Conservation (phyloP, 495 filamentous ascomycete species). For the Penicillium canescens region DNA sequence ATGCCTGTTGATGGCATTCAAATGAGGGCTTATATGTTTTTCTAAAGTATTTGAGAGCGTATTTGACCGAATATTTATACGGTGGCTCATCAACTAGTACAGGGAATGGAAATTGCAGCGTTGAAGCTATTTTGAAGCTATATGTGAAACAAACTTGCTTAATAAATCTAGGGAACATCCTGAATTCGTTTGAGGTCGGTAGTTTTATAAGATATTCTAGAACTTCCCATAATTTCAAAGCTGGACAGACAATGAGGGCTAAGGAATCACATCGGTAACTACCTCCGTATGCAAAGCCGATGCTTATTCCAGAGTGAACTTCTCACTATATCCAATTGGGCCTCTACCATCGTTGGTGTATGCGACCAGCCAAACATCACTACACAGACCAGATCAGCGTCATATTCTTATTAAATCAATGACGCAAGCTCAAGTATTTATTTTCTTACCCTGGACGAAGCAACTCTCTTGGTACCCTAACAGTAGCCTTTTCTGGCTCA, state of each 20-base stretch:
- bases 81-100: too few species aligned
- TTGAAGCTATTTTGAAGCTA: too few species aligned
- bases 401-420: background rate
- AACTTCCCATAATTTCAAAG: background rate
- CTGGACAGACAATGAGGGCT: background rate
- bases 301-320: conserved; percentile 1
- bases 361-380: conserved; percentile 2
- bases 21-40: too few species aligned
- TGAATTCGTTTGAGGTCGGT: too few species aligned
- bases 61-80: too few species aligned
- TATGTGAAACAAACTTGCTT: too few species aligned
- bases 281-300: background rate
- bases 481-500: conserved; percentile 2
- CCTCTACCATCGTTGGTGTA: background rate
- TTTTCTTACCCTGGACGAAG: background rate
- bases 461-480: background rate
- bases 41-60: too few species aligned
- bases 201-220: too few species aligned
- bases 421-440: background rate
- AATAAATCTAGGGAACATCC: too few species aligned
- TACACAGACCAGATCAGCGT: background rate
- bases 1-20: too few species aligned
- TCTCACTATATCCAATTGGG: conserved; percentile 1
- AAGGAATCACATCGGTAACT: background rate
- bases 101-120: too few species aligned